Evolutionary conservation across 192 early-diverging fungal genomes (phyloP).

Genomic region (Coemansia sp.): DNA sequence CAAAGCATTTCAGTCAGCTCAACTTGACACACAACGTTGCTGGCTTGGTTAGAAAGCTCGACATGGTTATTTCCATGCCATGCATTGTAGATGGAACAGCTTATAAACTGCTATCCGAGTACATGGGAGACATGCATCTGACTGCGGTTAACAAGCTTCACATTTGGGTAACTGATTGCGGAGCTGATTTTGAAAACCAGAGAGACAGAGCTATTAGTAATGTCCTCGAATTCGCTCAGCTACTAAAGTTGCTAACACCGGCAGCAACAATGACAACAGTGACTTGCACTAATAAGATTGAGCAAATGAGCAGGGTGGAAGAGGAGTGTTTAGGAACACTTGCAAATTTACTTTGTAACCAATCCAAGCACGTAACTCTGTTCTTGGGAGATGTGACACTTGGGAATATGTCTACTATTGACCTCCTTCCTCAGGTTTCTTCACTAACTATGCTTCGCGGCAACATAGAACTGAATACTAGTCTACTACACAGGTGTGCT

Average conservation of each 20-base stretch:
- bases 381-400: background rate
- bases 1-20: too few species aligned
- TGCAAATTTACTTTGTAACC: background rate
- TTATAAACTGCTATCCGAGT: background rate
- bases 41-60: background rate
- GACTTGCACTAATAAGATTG: background rate
- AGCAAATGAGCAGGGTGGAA: background rate
- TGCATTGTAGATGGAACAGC: background rate
- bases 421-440: background rate
- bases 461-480: too few species aligned
- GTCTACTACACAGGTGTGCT: background rate
- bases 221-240: background rate
- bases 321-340: background rate
- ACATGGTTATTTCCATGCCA: background rate
- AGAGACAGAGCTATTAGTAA: background rate
- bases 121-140: background rate
- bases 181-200: background rate
- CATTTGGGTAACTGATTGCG: background rate
- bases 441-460: background rate
- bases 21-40: background rate
- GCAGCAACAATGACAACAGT: background rate
- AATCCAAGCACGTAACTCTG: background rate
- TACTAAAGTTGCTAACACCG: background rate
- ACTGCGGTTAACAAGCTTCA: background rate
- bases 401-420: background rate